A percentile compares a stretch with the other conserved stretches of the same genome.
Evolutionary conservation across 129 eudicot species (phyloP).

Genomic region (Rutidosis leptorrhynchoides): DNA sequence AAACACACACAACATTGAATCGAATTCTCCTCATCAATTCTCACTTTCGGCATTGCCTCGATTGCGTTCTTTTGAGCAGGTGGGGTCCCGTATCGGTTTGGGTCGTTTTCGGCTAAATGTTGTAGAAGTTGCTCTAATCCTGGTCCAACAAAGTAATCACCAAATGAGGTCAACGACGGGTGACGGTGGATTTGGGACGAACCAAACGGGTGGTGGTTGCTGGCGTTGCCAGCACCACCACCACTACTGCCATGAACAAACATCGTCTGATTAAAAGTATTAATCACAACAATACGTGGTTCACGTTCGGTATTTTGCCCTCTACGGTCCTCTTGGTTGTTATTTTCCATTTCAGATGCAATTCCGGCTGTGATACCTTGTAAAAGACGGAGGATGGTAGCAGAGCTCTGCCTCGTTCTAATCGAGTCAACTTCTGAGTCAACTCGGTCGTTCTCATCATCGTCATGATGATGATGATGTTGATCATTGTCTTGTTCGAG

Average conservation of each 20-base stretch:
- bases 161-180: conserved; percentile 43
- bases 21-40: conserved; percentile 38
- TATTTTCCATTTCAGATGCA: conserved; percentile 33
- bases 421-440: conserved; percentile 50
- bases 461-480: conserved; percentile 12
- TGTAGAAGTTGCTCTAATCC: conserved; percentile 67
- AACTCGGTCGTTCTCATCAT: conserved; percentile 31
- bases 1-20: conserved; percentile 77
- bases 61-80: conserved; percentile 75
- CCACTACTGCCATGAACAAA: conserved; percentile 59
- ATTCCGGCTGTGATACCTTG: conserved; percentile 54
- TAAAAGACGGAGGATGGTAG: conserved; percentile 58
- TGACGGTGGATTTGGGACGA: conserved; percentile 32
- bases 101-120: conserved; percentile 83
- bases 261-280: conserved; percentile 61
- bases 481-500: too few species aligned
- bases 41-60: conserved; percentile 65
- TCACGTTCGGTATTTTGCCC: conserved; percentile 31
- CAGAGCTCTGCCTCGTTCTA: conserved; percentile 57
- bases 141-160: conserved; percentile 74
- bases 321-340: conserved; percentile 9
- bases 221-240: conserved; percentile 40
- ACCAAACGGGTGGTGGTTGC: conserved; percentile 25
- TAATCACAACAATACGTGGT: conserved; percentile 55
- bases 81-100: conserved; percentile 82